These are phyloP conservation scores for Phaeosphaeriaceae sp. DNA, from an alignment of 2,329 filamentous ascomycete species.

Conservation along the genomic window DNA sequence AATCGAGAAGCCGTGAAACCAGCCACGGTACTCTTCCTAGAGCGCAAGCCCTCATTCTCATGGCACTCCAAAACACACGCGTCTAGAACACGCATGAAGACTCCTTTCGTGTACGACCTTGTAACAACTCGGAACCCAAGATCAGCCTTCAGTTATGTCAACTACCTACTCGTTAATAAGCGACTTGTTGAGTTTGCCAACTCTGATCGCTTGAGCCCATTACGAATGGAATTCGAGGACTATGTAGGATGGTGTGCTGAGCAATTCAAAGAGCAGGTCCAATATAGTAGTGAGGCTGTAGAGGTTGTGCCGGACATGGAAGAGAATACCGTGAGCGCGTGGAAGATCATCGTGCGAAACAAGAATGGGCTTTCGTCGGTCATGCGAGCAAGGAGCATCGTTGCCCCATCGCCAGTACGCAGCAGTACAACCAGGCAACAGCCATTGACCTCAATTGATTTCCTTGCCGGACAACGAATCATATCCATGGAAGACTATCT, in stretches of 20 bases:
- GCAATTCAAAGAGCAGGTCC: slow-evolving; percentile 40
- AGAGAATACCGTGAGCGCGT: slow-evolving; percentile 25
- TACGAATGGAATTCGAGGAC: slow-evolving; percentile 48
- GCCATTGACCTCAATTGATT: slow-evolving; percentile 33
- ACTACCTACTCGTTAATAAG: slow-evolving; percentile 40
- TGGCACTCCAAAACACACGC: slow-evolving; percentile 38
- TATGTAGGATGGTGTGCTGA: slow-evolving; percentile 47
- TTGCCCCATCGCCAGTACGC: slow-evolving; percentile 32
- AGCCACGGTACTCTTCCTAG: slow-evolving; percentile 38
- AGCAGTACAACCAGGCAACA: slow-evolving; percentile 19
- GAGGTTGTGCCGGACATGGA: slow-evolving; percentile 34
- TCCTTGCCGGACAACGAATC: slow-evolving; percentile 42
- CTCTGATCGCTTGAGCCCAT: slow-evolving; percentile 45
- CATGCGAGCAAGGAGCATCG: slow-evolving; percentile 35
- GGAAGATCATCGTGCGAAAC: slow-evolving; percentile 39
- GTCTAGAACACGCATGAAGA: slow-evolving; percentile 43
- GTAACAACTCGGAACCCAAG: slow-evolving; percentile 45
- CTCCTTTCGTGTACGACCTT: slow-evolving; percentile 44
- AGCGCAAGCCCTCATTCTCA: slow-evolving; percentile 41
- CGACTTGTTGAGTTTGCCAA: slow-evolving; percentile 46
- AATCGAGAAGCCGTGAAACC: slow-evolving; percentile 38
- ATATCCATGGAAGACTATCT: slow-evolving; percentile 42
- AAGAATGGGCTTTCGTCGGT: slow-evolving; percentile 28
- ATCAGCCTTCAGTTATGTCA: slow-evolving; percentile 43
- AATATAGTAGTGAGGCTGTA: slow-evolving; percentile 40